Percentiles rank a stretch among this genome's conserved stretches.
Evolutionary conservation across 1,284 basidiomycete species (phyloP).

Genomic region (Pseudozyma thailandica): DNA sequence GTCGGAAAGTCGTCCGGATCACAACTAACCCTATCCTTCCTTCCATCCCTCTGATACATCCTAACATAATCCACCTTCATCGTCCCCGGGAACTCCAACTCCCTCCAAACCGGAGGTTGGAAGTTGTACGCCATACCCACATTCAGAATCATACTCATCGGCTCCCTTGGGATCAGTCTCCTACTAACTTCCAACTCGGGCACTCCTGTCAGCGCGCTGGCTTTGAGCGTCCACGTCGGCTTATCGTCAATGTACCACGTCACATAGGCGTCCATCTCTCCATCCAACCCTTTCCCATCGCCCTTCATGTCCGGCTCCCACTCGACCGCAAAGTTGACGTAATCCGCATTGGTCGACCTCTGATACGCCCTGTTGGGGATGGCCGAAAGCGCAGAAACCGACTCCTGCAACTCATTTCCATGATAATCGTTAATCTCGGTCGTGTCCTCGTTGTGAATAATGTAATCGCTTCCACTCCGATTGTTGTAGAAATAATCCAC

Average conservation of each 20-base stretch:
- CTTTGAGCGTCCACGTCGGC: constrained; percentile 55
- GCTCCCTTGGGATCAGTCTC: constrained; percentile 55
- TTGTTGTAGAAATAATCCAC: constrained; percentile 53
- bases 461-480: constrained; percentile 14
- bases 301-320: constrained; percentile 60
- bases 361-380: constrained; percentile 53
- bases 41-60: constrained; percentile 54
- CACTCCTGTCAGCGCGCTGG: constrained; percentile 22
- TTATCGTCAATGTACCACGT: constrained; percentile 61
- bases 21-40: constrained; percentile 31
- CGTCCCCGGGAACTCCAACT: constrained; percentile 33
- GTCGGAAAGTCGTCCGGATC: constrained; percentile 58
- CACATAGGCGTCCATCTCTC: constrained; percentile 64
- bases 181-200: constrained; percentile 41
- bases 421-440: constrained; percentile 57
- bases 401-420: constrained; percentile 61
- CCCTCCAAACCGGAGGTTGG: constrained; percentile 44
- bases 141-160: constrained; percentile 58
- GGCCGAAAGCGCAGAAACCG: constrained; percentile 47
- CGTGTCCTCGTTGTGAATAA: constrained; percentile 39
- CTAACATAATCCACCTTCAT: constrained; percentile 52
- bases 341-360: constrained; percentile 10
- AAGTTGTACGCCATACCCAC: constrained; percentile 58
- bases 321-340: constrained; percentile 61
- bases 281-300: constrained; percentile 40